Base-by-base conservation (phyloP, 139 green algal genomes). In the Trebouxia sp. region DNA sequence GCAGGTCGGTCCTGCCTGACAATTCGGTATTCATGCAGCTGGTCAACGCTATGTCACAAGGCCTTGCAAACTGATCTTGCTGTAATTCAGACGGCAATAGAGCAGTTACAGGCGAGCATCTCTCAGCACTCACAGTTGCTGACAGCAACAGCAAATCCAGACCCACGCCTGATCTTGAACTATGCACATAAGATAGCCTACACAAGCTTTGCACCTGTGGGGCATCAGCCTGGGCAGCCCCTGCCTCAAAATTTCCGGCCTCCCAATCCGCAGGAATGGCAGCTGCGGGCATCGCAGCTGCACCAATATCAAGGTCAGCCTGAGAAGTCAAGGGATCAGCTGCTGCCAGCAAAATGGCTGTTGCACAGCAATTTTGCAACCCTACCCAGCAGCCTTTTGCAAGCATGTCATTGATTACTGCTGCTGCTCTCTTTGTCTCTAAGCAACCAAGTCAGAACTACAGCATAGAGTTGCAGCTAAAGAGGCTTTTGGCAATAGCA, bases 181-280 rank as follows among this genome's bases (percentile, higher is more conserved):
- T 88, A 89, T 47, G 79, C 88, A 11, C 88, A 92, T 75, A 78
- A 82, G 55, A 76, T 92, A 6, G 86, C 82, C 69, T 92, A 86
- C 82, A 88, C 83, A 24, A 86, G 82, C 6, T 81, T 80, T 78
- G 88, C 88, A 2, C 88, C 88, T 5, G 65, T 85, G 10, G 86
- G 78, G 6, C 85, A 82, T 74, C 48, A 81, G 28, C 69, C 80
- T 11, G 86, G 83, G 9, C 45, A 79, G 47, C 83, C 85, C 26
- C 50, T 53, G 28, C 81, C 87, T 42, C 51, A 45, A 17, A 56
- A 84, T 48, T 88, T 88, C 80, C 80, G 88, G 47, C 88, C 88
- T 1, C 88, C 88, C 4, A 85, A 85, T 37, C 88, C 86, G 24
- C 88, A 92, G 55, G 82, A 91, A 20, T 69, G 75, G 14, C 84